Evolutionary conservation across 768 basidiomycete genomes (phyloP).

Genomic region (Sarcomyxa edulis): DNA sequence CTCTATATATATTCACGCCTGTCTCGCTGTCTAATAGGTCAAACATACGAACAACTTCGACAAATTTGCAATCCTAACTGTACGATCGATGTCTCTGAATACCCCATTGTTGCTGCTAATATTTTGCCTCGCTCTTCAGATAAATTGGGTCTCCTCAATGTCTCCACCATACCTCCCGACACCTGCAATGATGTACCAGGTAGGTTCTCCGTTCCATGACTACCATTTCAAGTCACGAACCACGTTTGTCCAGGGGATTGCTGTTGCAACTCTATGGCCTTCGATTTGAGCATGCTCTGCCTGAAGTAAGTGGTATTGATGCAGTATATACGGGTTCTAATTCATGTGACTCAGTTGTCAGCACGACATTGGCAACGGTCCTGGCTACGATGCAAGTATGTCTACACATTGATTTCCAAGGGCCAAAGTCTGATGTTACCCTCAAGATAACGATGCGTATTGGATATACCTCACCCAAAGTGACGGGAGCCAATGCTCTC

Average conservation of each 20-base stretch:
- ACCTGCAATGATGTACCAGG: conserved; percentile 18
- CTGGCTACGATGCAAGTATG: conserved; percentile 6
- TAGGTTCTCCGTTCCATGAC: conserved; percentile 2
- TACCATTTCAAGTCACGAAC: background rate
- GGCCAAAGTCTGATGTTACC: too few species aligned
- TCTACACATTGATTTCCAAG: too few species aligned
- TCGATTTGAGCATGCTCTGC: conserved; percentile 20
- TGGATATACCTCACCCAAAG: conserved; percentile 4
- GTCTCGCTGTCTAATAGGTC: too few species aligned
- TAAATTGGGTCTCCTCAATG: conserved; percentile 14
- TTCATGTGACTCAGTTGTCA: conserved; percentile 18
- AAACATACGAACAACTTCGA: conserved; percentile 19
- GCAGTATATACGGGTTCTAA: too few species aligned
- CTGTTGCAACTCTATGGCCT: conserved; percentile 22
- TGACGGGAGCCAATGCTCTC: conserved; percentile 11
- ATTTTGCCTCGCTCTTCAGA: conserved; percentile 11
- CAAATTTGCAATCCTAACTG: conserved; percentile 18
- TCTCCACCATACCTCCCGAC: conserved; percentile 18
- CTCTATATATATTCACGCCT: too few species aligned
- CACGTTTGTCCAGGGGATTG: conserved; percentile 12
- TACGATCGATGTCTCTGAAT: too few species aligned
- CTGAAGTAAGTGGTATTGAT: conserved; percentile 16
- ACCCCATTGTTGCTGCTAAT: too few species aligned
- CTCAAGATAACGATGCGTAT: conserved; percentile 8
- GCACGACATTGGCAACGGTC: conserved; percentile 12